These are phyloP conservation scores for Themeda triandra DNA, from an alignment of 176 grass and related monocot species.

Conservation along the genomic window DNA sequence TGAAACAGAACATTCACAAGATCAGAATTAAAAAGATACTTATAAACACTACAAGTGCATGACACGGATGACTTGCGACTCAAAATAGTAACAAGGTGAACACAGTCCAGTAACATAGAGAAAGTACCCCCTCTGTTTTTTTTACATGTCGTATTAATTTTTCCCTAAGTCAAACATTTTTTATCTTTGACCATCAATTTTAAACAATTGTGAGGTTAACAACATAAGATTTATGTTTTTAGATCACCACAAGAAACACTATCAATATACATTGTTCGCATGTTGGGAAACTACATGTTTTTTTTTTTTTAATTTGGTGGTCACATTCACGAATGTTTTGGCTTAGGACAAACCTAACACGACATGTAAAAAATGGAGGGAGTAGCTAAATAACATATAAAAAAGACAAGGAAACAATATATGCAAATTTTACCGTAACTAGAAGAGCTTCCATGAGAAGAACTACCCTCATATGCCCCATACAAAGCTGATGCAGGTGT, in stretches of 20 bases:
- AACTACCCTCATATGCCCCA: constrained; percentile 60
- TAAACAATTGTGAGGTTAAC: too few relatives aligned
- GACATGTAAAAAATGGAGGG: not conserved
- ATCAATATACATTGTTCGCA: too few relatives aligned
- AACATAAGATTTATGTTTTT: too few relatives aligned
- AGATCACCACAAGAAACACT: too few relatives aligned
- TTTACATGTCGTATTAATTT: too few relatives aligned
- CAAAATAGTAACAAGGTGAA: constrained; percentile 4
- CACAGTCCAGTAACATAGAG: not conserved
- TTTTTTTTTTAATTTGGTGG: not conserved
- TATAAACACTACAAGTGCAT: not conserved
- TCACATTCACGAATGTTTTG: not conserved
- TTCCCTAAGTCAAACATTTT: too few relatives aligned
- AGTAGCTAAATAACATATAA: not conserved
- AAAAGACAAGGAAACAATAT: constrained; percentile 3
- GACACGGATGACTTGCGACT: too few relatives aligned
- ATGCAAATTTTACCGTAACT: constrained; percentile 38
- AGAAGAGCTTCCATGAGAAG: constrained; percentile 51
- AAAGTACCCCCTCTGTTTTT: not conserved
- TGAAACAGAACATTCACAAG: not conserved
- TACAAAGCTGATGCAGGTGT: constrained; percentile 78
- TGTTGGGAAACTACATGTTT: too few relatives aligned
- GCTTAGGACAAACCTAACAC: too few relatives aligned
- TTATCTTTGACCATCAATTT: too few relatives aligned
- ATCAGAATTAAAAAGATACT: not conserved